Percentiles rank a stretch among this genome's conserved stretches.
phyloP scores from a whole-genome alignment of 352 stramenopile genomes.

The Pythium chondricola region DNA sequence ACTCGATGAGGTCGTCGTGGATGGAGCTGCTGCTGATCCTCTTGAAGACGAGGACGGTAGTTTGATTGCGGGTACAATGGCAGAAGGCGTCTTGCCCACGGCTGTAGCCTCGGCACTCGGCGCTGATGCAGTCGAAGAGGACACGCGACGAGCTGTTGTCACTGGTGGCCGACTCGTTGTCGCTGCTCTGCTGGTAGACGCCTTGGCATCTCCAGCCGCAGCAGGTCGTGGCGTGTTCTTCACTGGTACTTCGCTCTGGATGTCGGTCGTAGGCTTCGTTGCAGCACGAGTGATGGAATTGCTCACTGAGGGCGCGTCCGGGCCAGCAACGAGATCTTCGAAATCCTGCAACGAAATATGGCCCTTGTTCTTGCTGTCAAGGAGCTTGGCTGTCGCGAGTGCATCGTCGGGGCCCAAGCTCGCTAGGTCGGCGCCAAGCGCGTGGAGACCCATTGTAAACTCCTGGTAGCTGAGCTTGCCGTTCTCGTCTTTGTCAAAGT shows the following conservation, averaged over 20 bases:
- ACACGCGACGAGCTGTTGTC: too few relatives aligned
- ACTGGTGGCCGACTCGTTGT: neutral
- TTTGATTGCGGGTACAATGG: too few relatives aligned
- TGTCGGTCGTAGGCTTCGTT: neutral
- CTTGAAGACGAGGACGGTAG: too few relatives aligned
- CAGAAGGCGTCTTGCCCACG: neutral
- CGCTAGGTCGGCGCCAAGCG: conserved; percentile 35
- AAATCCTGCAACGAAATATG: conserved; percentile 39
- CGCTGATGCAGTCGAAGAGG: too few relatives aligned
- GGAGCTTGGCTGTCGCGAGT: conserved; percentile 23
- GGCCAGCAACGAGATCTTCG: conserved; percentile 18
- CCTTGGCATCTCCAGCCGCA: too few relatives aligned
- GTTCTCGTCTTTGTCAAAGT: conserved; percentile 73
- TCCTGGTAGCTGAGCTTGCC: conserved; percentile 47
- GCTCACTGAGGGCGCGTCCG: neutral
- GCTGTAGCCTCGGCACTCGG: neutral
- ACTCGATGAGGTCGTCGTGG: neutral
- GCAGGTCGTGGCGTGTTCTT: too few relatives aligned
- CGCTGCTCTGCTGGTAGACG: neutral
- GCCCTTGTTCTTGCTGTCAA: conserved; percentile 24
- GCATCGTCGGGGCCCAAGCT: conserved; percentile 27
- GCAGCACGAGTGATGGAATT: neutral
- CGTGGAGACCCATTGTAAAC: conserved; percentile 36
- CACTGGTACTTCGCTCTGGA: neutral
- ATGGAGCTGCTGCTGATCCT: too few relatives aligned